phyloP scores from a whole-genome alignment of 2,329 filamentous ascomycete species.

The Alternaria triticina region DNA sequence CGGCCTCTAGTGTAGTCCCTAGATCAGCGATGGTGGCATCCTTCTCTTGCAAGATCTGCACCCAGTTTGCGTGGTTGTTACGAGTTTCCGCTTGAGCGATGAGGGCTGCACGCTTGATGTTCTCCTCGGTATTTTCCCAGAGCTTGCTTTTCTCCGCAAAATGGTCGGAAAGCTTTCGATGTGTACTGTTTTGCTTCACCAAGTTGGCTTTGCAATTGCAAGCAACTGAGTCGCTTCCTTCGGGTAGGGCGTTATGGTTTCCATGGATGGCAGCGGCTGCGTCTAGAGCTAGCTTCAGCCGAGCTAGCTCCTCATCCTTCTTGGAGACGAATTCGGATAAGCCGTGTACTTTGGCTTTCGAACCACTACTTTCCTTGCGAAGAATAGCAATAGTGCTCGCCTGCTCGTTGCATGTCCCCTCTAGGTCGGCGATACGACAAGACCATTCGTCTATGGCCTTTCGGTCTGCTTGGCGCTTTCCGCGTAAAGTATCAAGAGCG shows the following conservation, averaged over 20 bases:
- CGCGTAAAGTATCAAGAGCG: neutral
- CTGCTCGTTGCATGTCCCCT: neutral
- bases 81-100: neutral
- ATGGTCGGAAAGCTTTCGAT: neutral
- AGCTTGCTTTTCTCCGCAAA: neutral
- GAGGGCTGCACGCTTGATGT: neutral
- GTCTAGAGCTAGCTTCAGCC: neutral
- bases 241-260: neutral
- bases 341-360: neutral
- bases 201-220: neutral
- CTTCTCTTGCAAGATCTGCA: neutral
- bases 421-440: neutral
- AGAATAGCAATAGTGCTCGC: neutral
- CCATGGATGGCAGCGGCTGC: neutral
- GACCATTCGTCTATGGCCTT: neutral
- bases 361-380: neutral
- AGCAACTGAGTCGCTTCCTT: neutral
- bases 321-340: neutral
- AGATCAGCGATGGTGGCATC: neutral
- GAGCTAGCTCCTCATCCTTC: neutral
- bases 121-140: neutral
- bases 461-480: neutral
- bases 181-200: neutral
- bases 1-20: neutral
- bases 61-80: neutral